A percentile compares a stretch with the other conserved stretches of the same genome.
Conservation (phyloP, 495 filamentous ascomycete genomes). For the Penicillium atrosanguineum region DNA sequence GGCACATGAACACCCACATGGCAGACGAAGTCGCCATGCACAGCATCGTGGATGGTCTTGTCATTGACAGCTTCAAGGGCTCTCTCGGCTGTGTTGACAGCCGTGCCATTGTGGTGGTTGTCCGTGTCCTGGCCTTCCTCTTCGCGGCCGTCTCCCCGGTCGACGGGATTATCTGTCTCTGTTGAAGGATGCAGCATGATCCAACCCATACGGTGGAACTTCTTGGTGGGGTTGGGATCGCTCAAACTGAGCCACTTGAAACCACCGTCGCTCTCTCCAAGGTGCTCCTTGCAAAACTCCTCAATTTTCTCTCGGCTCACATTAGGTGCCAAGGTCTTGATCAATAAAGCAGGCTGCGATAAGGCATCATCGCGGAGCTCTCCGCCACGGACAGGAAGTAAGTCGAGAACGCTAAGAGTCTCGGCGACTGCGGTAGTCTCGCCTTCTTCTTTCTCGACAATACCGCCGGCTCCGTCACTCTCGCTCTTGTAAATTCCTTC, state of each 20-base stretch:
- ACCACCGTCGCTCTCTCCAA: constrained; percentile 80
- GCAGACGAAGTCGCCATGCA: constrained; percentile 91
- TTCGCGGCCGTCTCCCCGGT: constrained; percentile 59
- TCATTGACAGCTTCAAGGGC: constrained; percentile 91
- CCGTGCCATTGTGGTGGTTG: constrained; percentile 31
- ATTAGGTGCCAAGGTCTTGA: constrained; percentile 97
- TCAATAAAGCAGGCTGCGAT: constrained; percentile 84
- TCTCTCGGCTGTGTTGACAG: constrained; percentile 64
- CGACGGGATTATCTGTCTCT: constrained; percentile 51
- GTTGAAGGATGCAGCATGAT: constrained; percentile 85
- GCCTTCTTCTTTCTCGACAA: constrained; percentile 92
- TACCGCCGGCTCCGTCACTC: constrained; percentile 79
- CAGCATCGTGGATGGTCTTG: constrained; percentile 91
- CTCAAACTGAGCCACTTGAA: constrained; percentile 91
- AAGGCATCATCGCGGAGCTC: constrained; percentile 82
- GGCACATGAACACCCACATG: constrained; percentile 96
- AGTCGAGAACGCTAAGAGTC: constrained; percentile 84
- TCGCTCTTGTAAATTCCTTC: constrained; percentile 95
- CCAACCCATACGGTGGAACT: constrained; percentile 98
- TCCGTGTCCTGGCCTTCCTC: constrained; percentile 62
- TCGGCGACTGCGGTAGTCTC: constrained; percentile 87
- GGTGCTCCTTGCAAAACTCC: constrained; percentile 85
- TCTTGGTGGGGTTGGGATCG: constrained; percentile 94
- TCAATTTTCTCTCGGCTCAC: constrained; percentile 94
- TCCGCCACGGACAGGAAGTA: constrained; percentile 74